Evolutionary conservation across 2,329 filamentous ascomycete species (phyloP), one percentile per base, ranked within the genome.

Genomic region (Hymenoscyphus linearis): DNA sequence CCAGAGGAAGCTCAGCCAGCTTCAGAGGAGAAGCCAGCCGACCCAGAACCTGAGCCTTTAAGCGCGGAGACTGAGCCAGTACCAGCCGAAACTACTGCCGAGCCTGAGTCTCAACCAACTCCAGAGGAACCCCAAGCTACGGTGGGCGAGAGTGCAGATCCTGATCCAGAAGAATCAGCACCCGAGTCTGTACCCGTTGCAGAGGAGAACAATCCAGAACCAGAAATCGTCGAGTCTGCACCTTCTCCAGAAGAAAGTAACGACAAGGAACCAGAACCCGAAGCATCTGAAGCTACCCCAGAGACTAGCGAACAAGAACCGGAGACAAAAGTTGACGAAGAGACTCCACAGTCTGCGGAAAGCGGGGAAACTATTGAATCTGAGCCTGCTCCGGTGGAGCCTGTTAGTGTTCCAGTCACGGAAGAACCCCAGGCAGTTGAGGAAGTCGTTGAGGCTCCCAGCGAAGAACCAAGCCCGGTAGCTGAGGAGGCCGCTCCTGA

Each of bases 381-480:
- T 40, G 14, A 40, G 14, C 16, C 37, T 4, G 13, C 50, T n/a
- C 50, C 50, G 2, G 54, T 40, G 16, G 54, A 56, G 35, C 35
- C 54, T 25, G 6, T n/a, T 9, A 36, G 18, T n/a, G 53, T n/a
- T 6, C 53, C 53, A 22, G 16, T 26, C 13, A n/a, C 16, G 14
- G 27, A 35, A 1, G 27, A 16, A 10, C 2, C 47, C n/a, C 40
- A 58, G 35, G 7, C 10, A 12, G 31, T 31, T 14, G 22, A 50
- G 26, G 57, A 54, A 54, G 34, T 13, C 16, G 35, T 60, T 35
- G 57, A 27, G 53, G 3, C 58, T n/a, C 26, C 34, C 50, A 50
- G 22, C 10, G 61, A 62, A 18, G 36, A 47, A 35, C 13, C 18
- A 47, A 37, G 12, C 22, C 14, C 36, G 2, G n/a, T 9, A 6